Evolutionary conservation across 495 filamentous ascomycete species (phyloP).

Genomic region (Barbatosphaeria neglecta): DNA sequence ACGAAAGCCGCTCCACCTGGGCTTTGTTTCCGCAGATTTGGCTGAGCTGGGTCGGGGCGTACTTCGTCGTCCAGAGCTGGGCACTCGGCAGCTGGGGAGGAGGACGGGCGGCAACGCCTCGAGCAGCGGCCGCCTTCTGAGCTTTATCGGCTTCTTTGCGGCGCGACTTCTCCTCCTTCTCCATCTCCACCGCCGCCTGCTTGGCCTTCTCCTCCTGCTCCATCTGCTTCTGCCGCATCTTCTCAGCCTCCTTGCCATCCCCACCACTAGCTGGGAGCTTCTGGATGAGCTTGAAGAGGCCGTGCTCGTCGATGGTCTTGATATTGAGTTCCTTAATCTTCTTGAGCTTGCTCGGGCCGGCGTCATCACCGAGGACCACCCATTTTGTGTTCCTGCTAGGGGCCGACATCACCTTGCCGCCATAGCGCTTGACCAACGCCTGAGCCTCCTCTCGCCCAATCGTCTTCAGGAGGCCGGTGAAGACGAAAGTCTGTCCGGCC

Average conservation of each 20-base stretch:
- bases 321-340: conserved; percentile 67
- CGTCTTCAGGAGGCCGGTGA: conserved; percentile 74
- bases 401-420: conserved; percentile 75
- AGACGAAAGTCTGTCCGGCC: conserved; percentile 91
- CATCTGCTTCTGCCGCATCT: conserved; percentile 68
- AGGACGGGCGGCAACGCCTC: conserved; percentile 21
- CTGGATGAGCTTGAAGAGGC: conserved; percentile 77
- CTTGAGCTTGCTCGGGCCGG: conserved; percentile 85
- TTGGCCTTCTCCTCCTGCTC: conserved; percentile 67
- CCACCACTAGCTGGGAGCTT: conserved; percentile 78
- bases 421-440: conserved; percentile 79
- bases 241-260: conserved; percentile 74
- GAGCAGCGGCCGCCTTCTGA: conserved; percentile 30
- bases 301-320: conserved; percentile 89
- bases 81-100: conserved; percentile 38
- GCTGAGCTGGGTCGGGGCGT: conserved; percentile 68
- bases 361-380: conserved; percentile 82
- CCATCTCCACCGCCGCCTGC: conserved; percentile 72
- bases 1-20: conserved; percentile 77
- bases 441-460: conserved; percentile 80
- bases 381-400: conserved; percentile 90
- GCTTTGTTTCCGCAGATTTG: conserved; percentile 96
- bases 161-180: conserved; percentile 48
- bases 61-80: conserved; percentile 90
- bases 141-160: conserved; percentile 36